Evolutionary conservation across 164 flowering plant genomes (phyloP), one percentile per base, ranked within the genome.

Genomic region (Stephania japonica): DNA sequence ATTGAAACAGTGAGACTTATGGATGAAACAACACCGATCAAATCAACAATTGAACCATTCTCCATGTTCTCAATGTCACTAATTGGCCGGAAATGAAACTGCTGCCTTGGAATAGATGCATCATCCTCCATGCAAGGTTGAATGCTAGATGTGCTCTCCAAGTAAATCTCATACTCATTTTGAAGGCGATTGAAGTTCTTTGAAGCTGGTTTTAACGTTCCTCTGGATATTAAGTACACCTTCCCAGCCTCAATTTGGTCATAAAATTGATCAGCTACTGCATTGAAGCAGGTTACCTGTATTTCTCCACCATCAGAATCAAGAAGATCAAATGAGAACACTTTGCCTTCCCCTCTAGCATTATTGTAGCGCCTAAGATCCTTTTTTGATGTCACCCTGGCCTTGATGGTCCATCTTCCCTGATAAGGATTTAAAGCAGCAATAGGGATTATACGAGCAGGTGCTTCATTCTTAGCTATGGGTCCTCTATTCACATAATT

Each of bases 291-390:
- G 23, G 98, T 96, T 4, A 80, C 94, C 64, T 97, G 88, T 67
- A 96, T 96, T 83, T 96, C 98, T 74, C 97, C 97, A 65, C 97
- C 93, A 70, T 92, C 93, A 72, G 94, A 83, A 82, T 96, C 98
- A 75, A 96, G 91, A 69, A 96, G 94, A 83, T 93, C 98, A 83
- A 93, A 93, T 19, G 93, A 89, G 72, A 96, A 94, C 0, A 96
- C 98, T 78, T 90, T 90, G 1, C 98, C 99, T 76, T 90, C 97
- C 49, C 97, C 99, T 32, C 90, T 83, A 21, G 91, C 76, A 82
- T 89, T 93, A 67, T 78, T 90, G 77, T 86, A 96, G 74, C 81
- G 88, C 73, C 93, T 84, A 9, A 96, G 89, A 18, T 88, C 97
- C 32, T 88, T 83, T 70, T 96, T 96, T 44, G 87, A 79, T 18